Percentiles rank a stretch among this genome's conserved stretches.
Conservation (phyloP, 2,329 filamentous ascomycete species). For the Uncinocarpus reesii region DNA sequence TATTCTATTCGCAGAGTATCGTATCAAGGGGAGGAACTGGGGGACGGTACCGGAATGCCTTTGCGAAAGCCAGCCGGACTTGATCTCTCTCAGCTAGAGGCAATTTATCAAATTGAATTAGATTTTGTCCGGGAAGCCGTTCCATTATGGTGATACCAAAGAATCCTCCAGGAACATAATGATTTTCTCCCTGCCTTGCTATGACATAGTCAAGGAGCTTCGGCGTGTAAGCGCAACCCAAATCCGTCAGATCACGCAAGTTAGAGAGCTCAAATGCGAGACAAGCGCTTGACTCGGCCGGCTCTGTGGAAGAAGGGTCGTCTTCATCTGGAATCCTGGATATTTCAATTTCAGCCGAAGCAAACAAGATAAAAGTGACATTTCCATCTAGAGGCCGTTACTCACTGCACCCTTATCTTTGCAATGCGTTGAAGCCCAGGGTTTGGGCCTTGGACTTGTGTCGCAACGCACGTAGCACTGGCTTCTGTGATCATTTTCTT, state of each 20-base stretch:
- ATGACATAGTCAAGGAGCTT: conserved; percentile 10
- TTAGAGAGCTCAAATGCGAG: background rate
- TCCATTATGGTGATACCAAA: conserved; percentile 14
- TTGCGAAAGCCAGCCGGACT: conserved; percentile 15
- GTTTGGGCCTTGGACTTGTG: conserved; percentile 16
- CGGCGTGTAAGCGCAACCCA: conserved; percentile 12
- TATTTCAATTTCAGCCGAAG: background rate
- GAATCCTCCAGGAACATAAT: conserved; percentile 14
- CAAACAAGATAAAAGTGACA: background rate
- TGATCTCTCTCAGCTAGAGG: conserved; percentile 16
- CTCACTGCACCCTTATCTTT: conserved; percentile 17
- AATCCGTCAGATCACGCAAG: conserved; percentile 3
- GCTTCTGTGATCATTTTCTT: conserved; percentile 8
- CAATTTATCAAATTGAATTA: conserved; percentile 15
- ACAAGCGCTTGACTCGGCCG: background rate
- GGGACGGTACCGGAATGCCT: conserved; percentile 16
- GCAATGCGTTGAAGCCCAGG: conserved; percentile 14
- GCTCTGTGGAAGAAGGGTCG: background rate
- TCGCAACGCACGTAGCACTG: conserved; percentile 12
- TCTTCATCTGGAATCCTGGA: background rate
- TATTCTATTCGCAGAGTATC: too few species aligned
- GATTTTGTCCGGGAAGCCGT: conserved; percentile 14
- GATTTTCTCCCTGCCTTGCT: background rate
- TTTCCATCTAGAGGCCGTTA: too few species aligned
- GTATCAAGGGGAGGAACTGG: too few species aligned